These are phyloP conservation scores for Jamesozyma piceae DNA, from an alignment of 805 yeast genomes.

Conservation along the genomic window DNA sequence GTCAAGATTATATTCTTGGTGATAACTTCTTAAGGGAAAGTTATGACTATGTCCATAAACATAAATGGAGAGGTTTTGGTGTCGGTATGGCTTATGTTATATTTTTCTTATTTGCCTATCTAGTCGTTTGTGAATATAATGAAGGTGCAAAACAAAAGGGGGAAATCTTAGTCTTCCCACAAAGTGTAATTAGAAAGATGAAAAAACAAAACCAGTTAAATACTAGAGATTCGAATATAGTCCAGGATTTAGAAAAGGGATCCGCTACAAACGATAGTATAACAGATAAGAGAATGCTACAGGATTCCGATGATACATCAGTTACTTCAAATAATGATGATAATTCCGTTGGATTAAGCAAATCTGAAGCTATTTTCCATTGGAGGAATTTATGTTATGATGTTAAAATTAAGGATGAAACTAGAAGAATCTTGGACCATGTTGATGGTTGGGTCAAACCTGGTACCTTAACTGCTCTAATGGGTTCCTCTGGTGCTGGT, in stretches of 20 bases:
- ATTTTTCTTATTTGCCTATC: slow-evolving; percentile 42
- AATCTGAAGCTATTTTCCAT: slow-evolving; percentile 49
- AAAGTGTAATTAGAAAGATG: slow-evolving; percentile 37
- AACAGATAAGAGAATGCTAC: slow-evolving; percentile 19
- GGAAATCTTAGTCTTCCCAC: slow-evolving; percentile 48
- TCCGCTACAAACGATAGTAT: slow-evolving; percentile 7
- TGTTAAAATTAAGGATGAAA: slow-evolving; percentile 51
- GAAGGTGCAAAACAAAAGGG: slow-evolving; percentile 44
- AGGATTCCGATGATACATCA: slow-evolving; percentile 16
- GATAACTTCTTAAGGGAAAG: slow-evolving; percentile 34
- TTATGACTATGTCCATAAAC: slow-evolving; percentile 34
- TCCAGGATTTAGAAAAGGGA: slow-evolving; percentile 9
- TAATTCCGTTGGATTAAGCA: slow-evolving; percentile 18
- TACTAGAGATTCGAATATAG: not conserved
- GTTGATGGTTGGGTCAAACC: slow-evolving; percentile 82
- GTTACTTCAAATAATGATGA: not conserved
- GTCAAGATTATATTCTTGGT: slow-evolving; percentile 40
- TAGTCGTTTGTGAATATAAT: slow-evolving; percentile 41
- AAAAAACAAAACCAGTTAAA: slow-evolving; percentile 29
- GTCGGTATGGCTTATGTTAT: slow-evolving; percentile 43
- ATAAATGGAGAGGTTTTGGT: slow-evolving; percentile 56
- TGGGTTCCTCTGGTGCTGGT: too few relatives aligned
- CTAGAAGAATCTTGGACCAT: slow-evolving; percentile 49
- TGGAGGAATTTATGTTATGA: slow-evolving; percentile 72
- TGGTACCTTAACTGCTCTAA: slow-evolving; percentile 68